A percentile compares a stretch with the other conserved stretches of the same genome.
Evolutionary conservation across 2,329 filamentous ascomycete genomes (phyloP).

Genomic region (Coniochaeta ligniaria): DNA sequence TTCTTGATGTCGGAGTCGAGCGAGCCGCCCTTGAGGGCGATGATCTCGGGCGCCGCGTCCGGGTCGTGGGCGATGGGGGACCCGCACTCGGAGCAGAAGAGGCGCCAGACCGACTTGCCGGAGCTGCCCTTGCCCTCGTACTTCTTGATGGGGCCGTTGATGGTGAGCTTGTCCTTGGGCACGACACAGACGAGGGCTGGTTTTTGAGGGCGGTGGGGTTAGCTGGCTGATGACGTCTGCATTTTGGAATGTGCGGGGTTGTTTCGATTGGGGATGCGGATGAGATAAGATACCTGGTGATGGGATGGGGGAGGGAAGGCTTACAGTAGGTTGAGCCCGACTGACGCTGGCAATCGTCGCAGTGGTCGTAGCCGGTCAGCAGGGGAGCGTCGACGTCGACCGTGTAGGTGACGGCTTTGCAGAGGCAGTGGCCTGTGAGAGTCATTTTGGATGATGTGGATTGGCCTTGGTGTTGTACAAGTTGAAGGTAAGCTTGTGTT

Average conservation of each 20-base stretch:
- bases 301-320: slow-evolving; percentile 11
- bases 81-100: slow-evolving; percentile 64
- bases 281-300: background rate
- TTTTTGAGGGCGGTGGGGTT: background rate
- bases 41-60: slow-evolving; percentile 62
- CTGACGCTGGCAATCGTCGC: slow-evolving; percentile 67
- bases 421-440: slow-evolving; percentile 64
- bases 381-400: slow-evolving; percentile 42
- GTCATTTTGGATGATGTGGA: slow-evolving; percentile 41
- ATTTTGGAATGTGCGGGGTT: background rate
- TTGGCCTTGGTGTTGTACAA: background rate
- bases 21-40: slow-evolving; percentile 61
- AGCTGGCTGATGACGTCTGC: background rate
- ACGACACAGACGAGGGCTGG: slow-evolving; percentile 59
- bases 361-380: slow-evolving; percentile 61
- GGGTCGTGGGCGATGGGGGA: slow-evolving; percentile 65
- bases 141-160: slow-evolving; percentile 59
- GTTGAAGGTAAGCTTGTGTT: background rate
- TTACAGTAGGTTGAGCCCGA: slow-evolving; percentile 61
- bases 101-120: slow-evolving; percentile 56
- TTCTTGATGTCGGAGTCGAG: slow-evolving; percentile 59
- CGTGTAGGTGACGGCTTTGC: slow-evolving; percentile 65
- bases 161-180: slow-evolving; percentile 56
- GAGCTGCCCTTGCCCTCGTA: slow-evolving; percentile 53
- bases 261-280: slow-evolving; percentile 2